Base-by-base conservation (phyloP, 306 rosid genomes). In the Ammopiptanthus mongolicus region DNA sequence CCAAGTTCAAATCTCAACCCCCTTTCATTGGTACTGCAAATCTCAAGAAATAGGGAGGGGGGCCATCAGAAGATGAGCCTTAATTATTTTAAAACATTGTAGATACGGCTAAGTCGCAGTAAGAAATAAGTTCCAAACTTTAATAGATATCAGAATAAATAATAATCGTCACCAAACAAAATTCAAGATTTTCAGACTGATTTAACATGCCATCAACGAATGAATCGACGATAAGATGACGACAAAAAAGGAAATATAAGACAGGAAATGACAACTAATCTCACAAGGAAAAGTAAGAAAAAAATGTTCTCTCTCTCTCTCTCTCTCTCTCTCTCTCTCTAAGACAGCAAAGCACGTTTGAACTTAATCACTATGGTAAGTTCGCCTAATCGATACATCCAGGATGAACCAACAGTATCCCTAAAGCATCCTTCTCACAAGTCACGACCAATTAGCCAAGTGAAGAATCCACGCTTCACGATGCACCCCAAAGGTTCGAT, bases 311-410 rank as follows among this genome's bases (percentile, higher is more conserved):
- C 42, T 68, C 69, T 50, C 78, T 77, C 78, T 71, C 73, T 50
- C 78, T 22, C 34, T 50, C 42, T 68, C 69, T 50, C 78, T 77
- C 78, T 71, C 73, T 50, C 78, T 77, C 79, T 71, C 51, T 44
- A 55, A 58, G 58, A 53, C 77, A 28, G 19, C 62, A 75, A 76
- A 50, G 62, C 44, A 52, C 25, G 52, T 34, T 39, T 56, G 39
- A 66, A 75, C 78, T 69, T 67, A 72, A 65, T 41, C 57, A 78
- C 75, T 34, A 68, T 37, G 62, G 76, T 72, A 76, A 81, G 62
- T 74, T 81, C 81, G 75, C 75, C 80, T 67, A 77, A 78, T 50
- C 59, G 84, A 82, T 77, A 74, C 81, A 67, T 86, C 82, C 72
- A 71, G 46, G 52, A 69, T 77, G 84, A 79, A 76, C 64, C 61